Evolutionary conservation across 257 asterid genomes (phyloP).

Genomic region (Forsythia viridissima): DNA sequence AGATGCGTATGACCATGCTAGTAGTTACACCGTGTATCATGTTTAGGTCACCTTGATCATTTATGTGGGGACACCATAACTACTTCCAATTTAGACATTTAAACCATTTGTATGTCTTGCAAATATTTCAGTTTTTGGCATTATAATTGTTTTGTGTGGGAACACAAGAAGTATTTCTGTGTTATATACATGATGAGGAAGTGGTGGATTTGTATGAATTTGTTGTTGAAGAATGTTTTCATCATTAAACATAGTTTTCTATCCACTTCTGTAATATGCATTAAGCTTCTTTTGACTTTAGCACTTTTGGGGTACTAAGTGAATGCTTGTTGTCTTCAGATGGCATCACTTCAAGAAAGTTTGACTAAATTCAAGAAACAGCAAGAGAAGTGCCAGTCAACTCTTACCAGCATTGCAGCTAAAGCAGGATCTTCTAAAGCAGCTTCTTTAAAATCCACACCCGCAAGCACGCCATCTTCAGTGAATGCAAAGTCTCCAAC

Average conservation of each 20-base stretch:
- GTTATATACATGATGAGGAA: background rate
- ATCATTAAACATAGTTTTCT: background rate
- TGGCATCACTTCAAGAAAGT: slow-evolving; percentile 56
- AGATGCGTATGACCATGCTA: background rate
- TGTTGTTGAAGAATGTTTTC: background rate
- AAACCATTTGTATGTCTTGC: background rate
- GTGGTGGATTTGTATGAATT: background rate
- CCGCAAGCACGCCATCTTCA: slow-evolving; percentile 32
- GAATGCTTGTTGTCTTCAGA: slow-evolving; percentile 33
- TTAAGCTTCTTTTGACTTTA: background rate
- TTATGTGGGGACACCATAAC: no score
- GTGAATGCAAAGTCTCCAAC: slow-evolving; percentile 53
- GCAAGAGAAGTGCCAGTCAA: slow-evolving; percentile 67
- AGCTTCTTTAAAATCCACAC: slow-evolving; percentile 38
- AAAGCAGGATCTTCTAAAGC: slow-evolving; percentile 46
- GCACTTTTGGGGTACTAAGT: background rate
- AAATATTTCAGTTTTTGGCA: background rate
- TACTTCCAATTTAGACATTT: background rate
- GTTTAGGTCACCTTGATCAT: background rate
- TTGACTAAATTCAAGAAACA: slow-evolving; percentile 57
- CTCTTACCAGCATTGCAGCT: slow-evolving; percentile 46
- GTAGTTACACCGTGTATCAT: background rate
- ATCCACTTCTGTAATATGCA: background rate
- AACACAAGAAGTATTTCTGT: background rate
- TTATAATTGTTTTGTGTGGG: background rate